Conservation (phyloP, 2,329 filamentous ascomycete genomes). For the Alternaria incomplexa region DNA sequence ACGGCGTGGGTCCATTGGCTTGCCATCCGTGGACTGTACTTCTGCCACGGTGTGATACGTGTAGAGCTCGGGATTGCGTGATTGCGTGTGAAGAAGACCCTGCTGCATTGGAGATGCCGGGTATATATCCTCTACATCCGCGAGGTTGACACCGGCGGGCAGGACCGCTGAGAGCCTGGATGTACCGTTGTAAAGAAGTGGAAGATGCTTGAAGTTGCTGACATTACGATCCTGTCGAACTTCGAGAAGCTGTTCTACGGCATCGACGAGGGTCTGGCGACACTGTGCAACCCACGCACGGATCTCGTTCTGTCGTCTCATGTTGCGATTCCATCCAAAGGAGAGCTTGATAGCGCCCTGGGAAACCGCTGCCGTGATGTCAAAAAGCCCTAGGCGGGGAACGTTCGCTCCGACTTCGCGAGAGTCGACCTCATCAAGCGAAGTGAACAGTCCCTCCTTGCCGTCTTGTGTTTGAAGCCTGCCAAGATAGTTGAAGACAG, state of each 20-base stretch:
- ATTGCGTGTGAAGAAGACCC: constrained; percentile 37
- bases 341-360: constrained; percentile 42
- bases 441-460: constrained; percentile 35
- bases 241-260: constrained; percentile 38
- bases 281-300: constrained; percentile 38
- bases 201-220: constrained; percentile 39
- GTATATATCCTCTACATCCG: constrained; percentile 39
- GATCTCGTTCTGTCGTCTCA: constrained; percentile 38
- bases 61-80: constrained; percentile 38
- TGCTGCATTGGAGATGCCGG: constrained; percentile 42
- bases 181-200: constrained; percentile 39
- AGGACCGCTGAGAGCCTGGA: constrained; percentile 26
- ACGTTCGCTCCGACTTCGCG: constrained; percentile 34
- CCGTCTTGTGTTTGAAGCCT: constrained; percentile 39
- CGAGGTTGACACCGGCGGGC: constrained; percentile 23
- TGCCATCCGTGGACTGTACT: constrained; percentile 27
- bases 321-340: constrained; percentile 40
- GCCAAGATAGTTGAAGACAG: constrained; percentile 43
- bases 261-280: constrained; percentile 36
- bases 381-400: constrained; percentile 40
- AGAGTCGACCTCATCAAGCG: constrained; percentile 27
- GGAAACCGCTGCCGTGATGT: constrained; percentile 37
- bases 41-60: constrained; percentile 40
- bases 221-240: constrained; percentile 33
- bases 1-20: constrained; percentile 27